phyloP scores from a whole-genome alignment of 2,329 filamentous ascomycete genomes.

The Raffaelea albimanens region DNA sequence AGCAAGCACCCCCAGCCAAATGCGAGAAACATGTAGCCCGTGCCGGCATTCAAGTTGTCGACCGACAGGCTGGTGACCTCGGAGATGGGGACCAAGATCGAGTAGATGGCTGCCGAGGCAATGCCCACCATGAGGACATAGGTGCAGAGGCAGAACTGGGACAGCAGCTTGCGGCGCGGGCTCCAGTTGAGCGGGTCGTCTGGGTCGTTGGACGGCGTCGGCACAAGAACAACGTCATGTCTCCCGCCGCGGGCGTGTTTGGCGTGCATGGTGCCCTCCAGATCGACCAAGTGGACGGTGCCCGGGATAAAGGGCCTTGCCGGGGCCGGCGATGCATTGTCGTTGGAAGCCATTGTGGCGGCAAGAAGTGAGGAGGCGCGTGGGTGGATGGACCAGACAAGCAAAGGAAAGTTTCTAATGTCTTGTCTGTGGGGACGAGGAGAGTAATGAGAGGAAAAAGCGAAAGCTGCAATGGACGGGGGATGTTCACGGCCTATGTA shows the following conservation, averaged over 20 bases:
- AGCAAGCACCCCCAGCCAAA: slow-evolving; percentile 33
- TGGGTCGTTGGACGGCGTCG: slow-evolving; percentile 27
- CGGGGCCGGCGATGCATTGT: too few species aligned
- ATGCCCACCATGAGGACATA: slow-evolving; percentile 38
- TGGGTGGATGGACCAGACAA: too few species aligned
- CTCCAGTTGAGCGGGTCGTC: slow-evolving; percentile 47
- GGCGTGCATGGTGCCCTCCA: slow-evolving; percentile 17
- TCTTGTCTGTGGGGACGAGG: too few species aligned
- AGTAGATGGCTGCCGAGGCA: slow-evolving; percentile 35
- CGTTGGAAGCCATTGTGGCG: too few species aligned
- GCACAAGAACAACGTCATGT: slow-evolving; percentile 30
- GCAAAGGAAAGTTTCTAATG: too few species aligned
- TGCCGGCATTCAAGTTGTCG: slow-evolving; percentile 36
- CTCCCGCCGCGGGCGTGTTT: slow-evolving; percentile 23
- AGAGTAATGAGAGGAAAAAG: too few species aligned
- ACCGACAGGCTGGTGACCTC: slow-evolving; percentile 34
- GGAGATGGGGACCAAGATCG: slow-evolving; percentile 37
- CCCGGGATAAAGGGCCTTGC: slow-evolving; percentile 18
- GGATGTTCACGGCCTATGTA: too few species aligned
- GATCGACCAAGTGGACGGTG: slow-evolving; percentile 31
- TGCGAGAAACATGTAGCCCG: slow-evolving; percentile 34
- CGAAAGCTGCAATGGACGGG: too few species aligned
- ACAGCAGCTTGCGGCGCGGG: slow-evolving; percentile 35
- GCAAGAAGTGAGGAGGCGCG: too few species aligned
- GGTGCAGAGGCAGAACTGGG: slow-evolving; percentile 18